Percentiles rank a stretch among this genome's conserved stretches.
These are phyloP conservation scores for Onygenales sp. DNA, from an alignment of 2,329 filamentous ascomycete species.

Conservation along the genomic window DNA sequence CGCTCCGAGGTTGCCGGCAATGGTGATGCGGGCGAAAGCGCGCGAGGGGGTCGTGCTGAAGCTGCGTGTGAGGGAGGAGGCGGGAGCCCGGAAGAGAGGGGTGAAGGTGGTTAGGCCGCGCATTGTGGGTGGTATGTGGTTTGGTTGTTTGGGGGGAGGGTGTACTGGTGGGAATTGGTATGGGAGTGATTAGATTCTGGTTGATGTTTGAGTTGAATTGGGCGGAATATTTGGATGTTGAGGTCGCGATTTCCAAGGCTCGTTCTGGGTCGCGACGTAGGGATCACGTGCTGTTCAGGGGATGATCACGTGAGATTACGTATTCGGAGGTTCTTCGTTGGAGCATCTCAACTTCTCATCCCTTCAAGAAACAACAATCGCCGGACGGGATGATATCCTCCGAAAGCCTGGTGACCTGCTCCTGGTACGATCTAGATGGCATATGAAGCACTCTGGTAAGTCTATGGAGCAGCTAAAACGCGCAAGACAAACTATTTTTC, in stretches of 20 bases:
- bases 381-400: too few relatives aligned
- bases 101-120: conserved; percentile 43
- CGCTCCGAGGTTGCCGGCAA: conserved; percentile 76
- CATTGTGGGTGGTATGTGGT: conserved; percentile 15
- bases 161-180: background rate
- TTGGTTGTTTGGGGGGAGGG: background rate
- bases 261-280: background rate
- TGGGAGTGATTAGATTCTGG: background rate
- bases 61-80: conserved; percentile 44
- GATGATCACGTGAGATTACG: background rate
- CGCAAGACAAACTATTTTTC: too few relatives aligned
- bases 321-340: too few relatives aligned
- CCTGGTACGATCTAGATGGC: too few relatives aligned
- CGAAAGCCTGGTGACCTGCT: too few relatives aligned
- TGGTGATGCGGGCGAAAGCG: conserved; percentile 67
- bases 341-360: too few relatives aligned
- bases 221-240: background rate
- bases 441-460: too few relatives aligned
- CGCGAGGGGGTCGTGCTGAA: conserved; percentile 62
- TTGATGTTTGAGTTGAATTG: background rate
- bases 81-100: conserved; percentile 39
- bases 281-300: background rate
- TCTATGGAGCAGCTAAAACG: too few relatives aligned
- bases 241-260: too few relatives aligned
- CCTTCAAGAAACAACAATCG: too few relatives aligned